Conservation (phyloP, 2,329 filamentous ascomycete genomes). For the Calonectria naviculata region DNA sequence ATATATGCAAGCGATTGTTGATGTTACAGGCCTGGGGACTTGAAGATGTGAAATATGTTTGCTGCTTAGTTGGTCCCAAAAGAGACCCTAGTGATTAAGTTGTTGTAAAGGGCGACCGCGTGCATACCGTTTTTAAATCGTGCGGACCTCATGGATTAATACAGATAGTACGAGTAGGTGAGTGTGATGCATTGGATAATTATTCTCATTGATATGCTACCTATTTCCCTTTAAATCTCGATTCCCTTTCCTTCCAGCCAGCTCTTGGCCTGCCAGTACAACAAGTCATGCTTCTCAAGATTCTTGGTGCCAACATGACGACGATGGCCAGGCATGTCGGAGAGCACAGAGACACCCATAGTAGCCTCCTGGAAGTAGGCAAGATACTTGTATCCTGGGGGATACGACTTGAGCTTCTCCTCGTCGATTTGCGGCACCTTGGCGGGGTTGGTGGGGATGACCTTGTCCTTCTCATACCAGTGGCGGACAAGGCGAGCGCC, state of each 20-base stretch:
- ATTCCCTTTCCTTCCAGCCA: slow-evolving; percentile 56
- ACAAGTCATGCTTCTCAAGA: slow-evolving; percentile 55
- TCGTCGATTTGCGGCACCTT: slow-evolving; percentile 54
- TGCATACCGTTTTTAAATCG: no score
- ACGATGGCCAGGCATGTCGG: slow-evolving; percentile 57
- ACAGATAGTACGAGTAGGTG: neutral
- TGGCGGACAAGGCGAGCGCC: slow-evolving; percentile 56
- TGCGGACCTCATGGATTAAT: neutral
- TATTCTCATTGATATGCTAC: neutral
- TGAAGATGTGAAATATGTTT: no score
- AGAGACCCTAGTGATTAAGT: neutral
- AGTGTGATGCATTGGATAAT: no score
- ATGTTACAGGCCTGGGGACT: neutral
- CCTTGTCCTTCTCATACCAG: slow-evolving; percentile 65
- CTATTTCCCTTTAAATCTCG: slow-evolving; percentile 29
- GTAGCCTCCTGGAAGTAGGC: slow-evolving; percentile 58
- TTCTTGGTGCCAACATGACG: slow-evolving; percentile 38
- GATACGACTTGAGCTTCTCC: slow-evolving; percentile 51
- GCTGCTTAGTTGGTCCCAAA: no score
- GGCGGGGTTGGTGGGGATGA: slow-evolving; percentile 55
- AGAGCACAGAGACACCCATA: slow-evolving; percentile 55
- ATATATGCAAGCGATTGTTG: no score
- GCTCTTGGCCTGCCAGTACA: slow-evolving; percentile 55
- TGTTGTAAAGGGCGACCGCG: no score
- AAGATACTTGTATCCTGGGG: slow-evolving; percentile 56